Percentiles rank a stretch among this genome's conserved stretches.
Conservation (phyloP, 306 rosid genomes). For the Cucumis cinereus region DNA sequence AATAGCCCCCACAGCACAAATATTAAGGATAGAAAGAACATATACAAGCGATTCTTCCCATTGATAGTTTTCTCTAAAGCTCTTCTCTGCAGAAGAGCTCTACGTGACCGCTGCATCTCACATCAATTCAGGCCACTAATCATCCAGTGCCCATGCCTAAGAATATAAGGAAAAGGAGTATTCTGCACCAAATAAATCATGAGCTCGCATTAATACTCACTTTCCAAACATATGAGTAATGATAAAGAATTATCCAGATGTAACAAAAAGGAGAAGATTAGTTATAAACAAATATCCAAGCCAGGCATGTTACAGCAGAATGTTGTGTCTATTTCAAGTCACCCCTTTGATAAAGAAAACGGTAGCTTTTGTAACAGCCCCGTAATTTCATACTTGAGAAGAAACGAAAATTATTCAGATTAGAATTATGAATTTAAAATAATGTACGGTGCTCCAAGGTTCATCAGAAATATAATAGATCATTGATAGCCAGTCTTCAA, state of each 20-base stretch:
- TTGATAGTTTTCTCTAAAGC: constrained; percentile 4
- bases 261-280: background rate
- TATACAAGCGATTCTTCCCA: background rate
- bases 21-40: constrained; percentile 35
- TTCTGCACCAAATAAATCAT: constrained; percentile 1
- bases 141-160: background rate
- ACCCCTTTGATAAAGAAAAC: background rate
- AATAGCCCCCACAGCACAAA: constrained; percentile 57
- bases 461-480: background rate
- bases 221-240: background rate
- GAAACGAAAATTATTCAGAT: background rate
- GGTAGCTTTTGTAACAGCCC: background rate
- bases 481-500: background rate
- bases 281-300: background rate
- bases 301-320: background rate
- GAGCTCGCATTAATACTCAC: background rate
- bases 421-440: background rate
- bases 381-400: background rate
- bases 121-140: constrained; percentile 6
- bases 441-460: background rate
- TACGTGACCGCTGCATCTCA: constrained; percentile 12
- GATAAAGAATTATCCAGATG: background rate
- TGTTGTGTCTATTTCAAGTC: background rate
- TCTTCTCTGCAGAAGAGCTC: constrained; percentile 12
- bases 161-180: background rate